Conservation (phyloP, 495 filamentous ascomycete genomes). For the Hypoxylon trugodes region DNA sequence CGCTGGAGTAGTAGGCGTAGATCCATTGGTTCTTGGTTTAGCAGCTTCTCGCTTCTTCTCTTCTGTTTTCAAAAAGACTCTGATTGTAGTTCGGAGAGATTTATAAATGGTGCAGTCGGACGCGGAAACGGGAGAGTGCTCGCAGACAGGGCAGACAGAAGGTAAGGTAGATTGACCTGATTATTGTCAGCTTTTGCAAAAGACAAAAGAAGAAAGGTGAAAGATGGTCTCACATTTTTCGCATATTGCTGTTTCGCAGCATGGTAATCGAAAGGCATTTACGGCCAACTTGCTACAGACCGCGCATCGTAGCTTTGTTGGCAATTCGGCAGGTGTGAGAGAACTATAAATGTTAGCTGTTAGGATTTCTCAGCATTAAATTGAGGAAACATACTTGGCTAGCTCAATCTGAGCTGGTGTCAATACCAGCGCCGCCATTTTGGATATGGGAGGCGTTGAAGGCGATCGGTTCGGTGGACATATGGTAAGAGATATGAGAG, state of each 20-base stretch:
- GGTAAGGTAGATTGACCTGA: constrained; percentile 80
- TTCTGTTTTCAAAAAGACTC: constrained; percentile 84
- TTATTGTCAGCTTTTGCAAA: constrained; percentile 38
- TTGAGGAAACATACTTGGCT: constrained; percentile 39
- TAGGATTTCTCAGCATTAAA: background rate
- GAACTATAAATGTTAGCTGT: constrained; percentile 60
- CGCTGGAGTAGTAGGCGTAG: constrained; percentile 55
- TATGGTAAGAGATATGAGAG: constrained; percentile 12
- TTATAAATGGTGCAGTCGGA: constrained; percentile 92
- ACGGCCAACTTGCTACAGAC: constrained; percentile 91
- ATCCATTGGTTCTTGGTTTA: constrained; percentile 62
- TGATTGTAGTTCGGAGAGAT: constrained; percentile 84
- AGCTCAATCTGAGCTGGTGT: constrained; percentile 55
- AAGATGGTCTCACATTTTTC: constrained; percentile 74
- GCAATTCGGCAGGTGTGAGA: constrained; percentile 83
- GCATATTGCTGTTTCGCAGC: constrained; percentile 95
- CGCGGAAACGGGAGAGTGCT: constrained; percentile 82
- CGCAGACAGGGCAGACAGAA: constrained; percentile 89
- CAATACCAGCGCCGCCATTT: constrained; percentile 47
- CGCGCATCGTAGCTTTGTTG: constrained; percentile 92
- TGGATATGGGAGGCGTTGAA: constrained; percentile 6
- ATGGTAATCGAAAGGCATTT: constrained; percentile 89
- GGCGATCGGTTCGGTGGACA: constrained; percentile 6
- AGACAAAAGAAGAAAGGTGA: background rate
- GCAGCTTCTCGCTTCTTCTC: constrained; percentile 79